These are phyloP conservation scores for Citrullus colocynthis DNA, from an alignment of 306 rosid species.

Conservation along the genomic window DNA sequence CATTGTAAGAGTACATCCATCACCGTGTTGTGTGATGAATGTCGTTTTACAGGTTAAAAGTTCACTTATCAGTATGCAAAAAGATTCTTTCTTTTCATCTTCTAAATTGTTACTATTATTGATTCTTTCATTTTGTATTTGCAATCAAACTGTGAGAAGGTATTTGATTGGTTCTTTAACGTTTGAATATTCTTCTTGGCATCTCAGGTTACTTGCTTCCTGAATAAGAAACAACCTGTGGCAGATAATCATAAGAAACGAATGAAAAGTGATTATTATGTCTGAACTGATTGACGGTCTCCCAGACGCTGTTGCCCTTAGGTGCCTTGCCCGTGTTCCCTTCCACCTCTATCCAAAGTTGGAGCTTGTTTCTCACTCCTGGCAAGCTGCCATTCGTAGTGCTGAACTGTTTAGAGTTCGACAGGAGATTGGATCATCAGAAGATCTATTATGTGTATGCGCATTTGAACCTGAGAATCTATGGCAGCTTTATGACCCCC, in stretches of 20 bases:
- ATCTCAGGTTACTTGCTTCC: slow-evolving; percentile 23
- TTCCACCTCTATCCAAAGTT: slow-evolving; percentile 71
- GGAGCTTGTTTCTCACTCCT: slow-evolving; percentile 79
- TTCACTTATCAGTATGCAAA: background rate
- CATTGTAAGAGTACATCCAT: background rate
- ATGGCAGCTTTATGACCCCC: slow-evolving; percentile 92
- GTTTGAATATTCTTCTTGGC: background rate
- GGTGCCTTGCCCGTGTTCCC: slow-evolving; percentile 95
- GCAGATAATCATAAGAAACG: slow-evolving; percentile 20
- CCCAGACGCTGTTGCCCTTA: slow-evolving; percentile 78
- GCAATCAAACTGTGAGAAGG: background rate
- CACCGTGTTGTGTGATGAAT: background rate
- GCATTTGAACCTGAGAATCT: slow-evolving; percentile 91
- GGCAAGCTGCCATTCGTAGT: slow-evolving; percentile 77
- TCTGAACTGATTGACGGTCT: slow-evolving; percentile 91
- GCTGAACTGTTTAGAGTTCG: slow-evolving; percentile 71
- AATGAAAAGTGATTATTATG: slow-evolving; percentile 59
- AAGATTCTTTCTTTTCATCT: background rate
- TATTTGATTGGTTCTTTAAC: background rate
- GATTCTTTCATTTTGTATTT: background rate
- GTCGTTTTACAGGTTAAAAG: background rate
- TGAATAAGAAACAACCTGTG: slow-evolving; percentile 7
- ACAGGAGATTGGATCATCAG: slow-evolving; percentile 65
- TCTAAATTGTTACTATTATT: background rate
- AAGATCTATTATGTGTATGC: slow-evolving; percentile 72